A percentile compares a stretch with the other conserved stretches of the same genome.
Conservation (phyloP, 306 rosid species). For the Cucurbita ficifolia region DNA sequence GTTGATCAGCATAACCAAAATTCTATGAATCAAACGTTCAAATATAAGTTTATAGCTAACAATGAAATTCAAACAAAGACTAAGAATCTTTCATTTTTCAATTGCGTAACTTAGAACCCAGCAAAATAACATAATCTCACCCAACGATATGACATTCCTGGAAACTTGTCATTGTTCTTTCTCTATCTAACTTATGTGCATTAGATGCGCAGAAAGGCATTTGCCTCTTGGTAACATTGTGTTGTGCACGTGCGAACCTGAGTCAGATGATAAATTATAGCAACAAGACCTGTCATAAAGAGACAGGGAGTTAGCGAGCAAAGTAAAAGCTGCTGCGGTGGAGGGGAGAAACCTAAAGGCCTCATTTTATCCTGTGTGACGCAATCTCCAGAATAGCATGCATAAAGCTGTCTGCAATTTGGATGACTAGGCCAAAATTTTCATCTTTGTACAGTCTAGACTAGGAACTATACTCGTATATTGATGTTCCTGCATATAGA, state of each 20-base stretch:
- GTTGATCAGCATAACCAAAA: too few species aligned
- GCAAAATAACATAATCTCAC: neutral
- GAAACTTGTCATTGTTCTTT: neutral
- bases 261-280: neutral
- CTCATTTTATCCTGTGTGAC: neutral
- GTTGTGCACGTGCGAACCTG: neutral
- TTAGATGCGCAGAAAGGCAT: neutral
- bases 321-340: neutral
- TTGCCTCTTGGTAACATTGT: neutral
- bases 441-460: neutral
- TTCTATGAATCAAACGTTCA: too few species aligned
- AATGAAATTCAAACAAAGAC: too few species aligned
- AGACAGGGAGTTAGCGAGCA: neutral
- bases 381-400: too few species aligned
- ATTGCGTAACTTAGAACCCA: neutral
- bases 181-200: neutral
- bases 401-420: neutral
- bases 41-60: too few species aligned
- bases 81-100: neutral
- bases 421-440: neutral
- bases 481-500: constrained; percentile 65
- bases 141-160: neutral
- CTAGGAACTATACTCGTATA: constrained; percentile 75
- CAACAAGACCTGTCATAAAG: neutral
- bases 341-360: neutral